Base-by-base conservation (phyloP, 495 filamentous ascomycete genomes). In the Stereocaulon alpinum region DNA sequence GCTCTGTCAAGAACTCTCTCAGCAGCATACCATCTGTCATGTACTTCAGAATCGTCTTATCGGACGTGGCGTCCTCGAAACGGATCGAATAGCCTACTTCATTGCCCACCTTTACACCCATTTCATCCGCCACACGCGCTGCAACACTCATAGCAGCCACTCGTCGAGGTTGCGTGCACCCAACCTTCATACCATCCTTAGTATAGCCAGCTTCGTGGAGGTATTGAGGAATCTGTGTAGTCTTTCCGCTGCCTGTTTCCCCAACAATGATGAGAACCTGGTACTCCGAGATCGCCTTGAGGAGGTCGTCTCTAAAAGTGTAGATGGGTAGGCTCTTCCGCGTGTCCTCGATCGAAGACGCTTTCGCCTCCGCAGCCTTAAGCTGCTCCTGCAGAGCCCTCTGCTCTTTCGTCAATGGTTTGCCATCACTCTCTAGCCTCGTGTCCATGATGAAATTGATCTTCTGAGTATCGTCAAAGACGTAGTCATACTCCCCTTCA, bases 11-110 rank as follows among this genome's bases (percentile, higher is more conserved):
- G 62, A 96, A 86, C 67, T 96, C 92, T 67, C 91, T 80, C 20
- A 97, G 76, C 45, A 97, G 77, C 91, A 97, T 96, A 61, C 93
- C 93, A 69, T 98, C 93, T 3, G 93, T 98, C 90, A 96, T 95
- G 69, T 96, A 98, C 71, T 96, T 95, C 29, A 98, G 71, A 43
- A 91, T 78, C 0, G 93, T 97, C 73, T 96, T 95, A 62, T 96
- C 90, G 66, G 82, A 89, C 1, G 93, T 96, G 47, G 84, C 82
- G 70, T 98, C 90, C 66, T 98, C 93, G 67, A 97, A 98, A 56
- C 93, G 82, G 61, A 97, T 96, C 22, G 90, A 91, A 69, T 96
- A 97, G 49, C 94, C 94, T 56, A 97, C 91, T 71, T 96, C 88
- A 73, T 96, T 89, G 18, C 93, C 94, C 22, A 98, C 64, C 64